Percentiles rank a stretch among this genome's conserved stretches.
phyloP scores from a whole-genome alignment of 73 alveolate species.

The Paramecium octaurelia region DNA sequence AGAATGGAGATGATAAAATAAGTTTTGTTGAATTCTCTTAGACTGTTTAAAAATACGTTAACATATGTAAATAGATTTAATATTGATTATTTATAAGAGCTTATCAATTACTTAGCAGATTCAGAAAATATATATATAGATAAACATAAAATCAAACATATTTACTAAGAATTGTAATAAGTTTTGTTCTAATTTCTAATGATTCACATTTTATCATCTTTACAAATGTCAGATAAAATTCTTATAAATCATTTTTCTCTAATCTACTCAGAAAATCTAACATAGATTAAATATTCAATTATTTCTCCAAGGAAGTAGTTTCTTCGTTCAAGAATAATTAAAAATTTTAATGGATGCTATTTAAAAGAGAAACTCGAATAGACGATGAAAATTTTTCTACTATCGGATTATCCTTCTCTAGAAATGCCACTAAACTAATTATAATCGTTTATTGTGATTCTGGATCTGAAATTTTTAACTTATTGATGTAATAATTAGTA shows the following conservation, averaged over 20 bases:
- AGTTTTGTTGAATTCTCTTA: not conserved
- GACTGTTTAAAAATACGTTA: not conserved
- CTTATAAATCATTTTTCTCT: not conserved
- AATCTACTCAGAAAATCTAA: not conserved
- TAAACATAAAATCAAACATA: not conserved
- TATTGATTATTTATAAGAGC: not conserved
- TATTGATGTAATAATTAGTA: not conserved
- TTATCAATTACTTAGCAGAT: not conserved
- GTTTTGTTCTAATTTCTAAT: constrained; percentile 1
- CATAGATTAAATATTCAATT: not conserved
- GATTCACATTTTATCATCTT: not conserved
- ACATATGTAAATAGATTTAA: not conserved
- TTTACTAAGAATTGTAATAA: not conserved
- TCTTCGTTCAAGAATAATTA: not conserved
- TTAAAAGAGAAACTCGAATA: not conserved
- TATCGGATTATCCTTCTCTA: not conserved
- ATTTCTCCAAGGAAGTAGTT: not conserved
- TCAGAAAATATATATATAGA: not conserved
- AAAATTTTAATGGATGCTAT: not conserved
- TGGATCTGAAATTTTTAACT: not conserved
- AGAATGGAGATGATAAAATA: not conserved
- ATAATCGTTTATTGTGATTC: not conserved
- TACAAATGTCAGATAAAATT: not conserved
- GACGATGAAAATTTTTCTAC: not conserved
- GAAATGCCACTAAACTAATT: not conserved